phyloP scores from a whole-genome alignment of 2,329 filamentous ascomycete species.

The Epicoccum nigrum region DNA sequence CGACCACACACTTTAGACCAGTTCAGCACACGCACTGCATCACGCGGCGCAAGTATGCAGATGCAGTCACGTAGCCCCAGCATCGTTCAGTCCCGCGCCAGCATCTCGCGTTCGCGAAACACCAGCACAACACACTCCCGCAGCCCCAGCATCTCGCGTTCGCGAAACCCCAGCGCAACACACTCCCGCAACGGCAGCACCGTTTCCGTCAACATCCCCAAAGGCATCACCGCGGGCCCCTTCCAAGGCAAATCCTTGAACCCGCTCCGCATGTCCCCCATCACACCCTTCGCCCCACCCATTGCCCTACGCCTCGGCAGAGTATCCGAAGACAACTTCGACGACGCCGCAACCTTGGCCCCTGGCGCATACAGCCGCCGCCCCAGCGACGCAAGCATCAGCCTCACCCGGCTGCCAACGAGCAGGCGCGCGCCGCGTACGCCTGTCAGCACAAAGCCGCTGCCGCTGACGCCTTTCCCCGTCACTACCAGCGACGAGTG shows the following conservation, averaged over 20 bases:
- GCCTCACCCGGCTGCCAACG: constrained; percentile 4
- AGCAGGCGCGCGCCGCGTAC: neutral
- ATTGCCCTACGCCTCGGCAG: constrained; percentile 15
- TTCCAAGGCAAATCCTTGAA: constrained; percentile 21
- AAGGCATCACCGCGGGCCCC: neutral
- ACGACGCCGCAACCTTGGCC: constrained; percentile 11
- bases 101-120: neutral
- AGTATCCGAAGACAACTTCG: constrained; percentile 1
- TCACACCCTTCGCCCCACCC: constrained; percentile 21
- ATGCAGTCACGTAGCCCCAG: neutral
- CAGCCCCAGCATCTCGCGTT: constrained; percentile 1
- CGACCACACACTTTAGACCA: constrained; percentile 5
- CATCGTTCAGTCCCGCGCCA: neutral
- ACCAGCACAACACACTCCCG: constrained; percentile 16
- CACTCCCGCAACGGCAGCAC: neutral
- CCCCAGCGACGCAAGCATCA: constrained; percentile 14
- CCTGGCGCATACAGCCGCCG: constrained; percentile 13
- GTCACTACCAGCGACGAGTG: constrained; percentile 14
- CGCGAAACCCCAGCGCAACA: neutral
- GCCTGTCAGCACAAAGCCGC: constrained; percentile 31
- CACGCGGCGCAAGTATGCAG: constrained; percentile 11
- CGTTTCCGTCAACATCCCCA: constrained; percentile 1
- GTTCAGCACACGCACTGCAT: constrained; percentile 9
- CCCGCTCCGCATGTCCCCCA: constrained; percentile 29
- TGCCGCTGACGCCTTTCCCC: constrained; percentile 43